These are phyloP conservation scores for Candida ipomoeae DNA, from an alignment of 805 yeast species.

Conservation along the genomic window DNA sequence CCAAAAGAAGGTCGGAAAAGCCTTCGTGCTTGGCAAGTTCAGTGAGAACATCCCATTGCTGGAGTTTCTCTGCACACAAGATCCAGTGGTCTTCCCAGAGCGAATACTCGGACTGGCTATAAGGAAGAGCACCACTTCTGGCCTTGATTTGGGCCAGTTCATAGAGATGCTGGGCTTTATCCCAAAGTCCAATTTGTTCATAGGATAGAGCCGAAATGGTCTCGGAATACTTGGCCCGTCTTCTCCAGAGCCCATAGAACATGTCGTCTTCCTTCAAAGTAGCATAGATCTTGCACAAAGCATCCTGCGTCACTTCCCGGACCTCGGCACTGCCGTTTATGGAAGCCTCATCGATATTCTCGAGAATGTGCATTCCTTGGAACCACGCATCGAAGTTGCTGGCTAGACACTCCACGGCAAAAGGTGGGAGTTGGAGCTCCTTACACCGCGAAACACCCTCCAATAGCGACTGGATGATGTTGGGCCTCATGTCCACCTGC, in stretches of 20 bases:
- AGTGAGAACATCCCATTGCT: conserved; percentile 96
- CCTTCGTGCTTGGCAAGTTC: conserved; percentile 98
- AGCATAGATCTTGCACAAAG: conserved; percentile 83
- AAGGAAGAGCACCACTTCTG: conserved; percentile 89
- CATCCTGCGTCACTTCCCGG: conserved; percentile 83
- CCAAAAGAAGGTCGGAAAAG: conserved; percentile 88
- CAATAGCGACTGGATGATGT: conserved; percentile 77
- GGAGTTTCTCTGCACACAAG: conserved; percentile 91
- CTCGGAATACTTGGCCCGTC: conserved; percentile 90
- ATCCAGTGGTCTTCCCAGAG: conserved; percentile 99
- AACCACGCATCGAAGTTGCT: conserved; percentile 88
- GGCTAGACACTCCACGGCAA: conserved; percentile 83
- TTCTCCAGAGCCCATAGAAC: conserved; percentile 97
- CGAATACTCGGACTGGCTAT: conserved; percentile 90
- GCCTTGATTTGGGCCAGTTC: conserved; percentile 97
- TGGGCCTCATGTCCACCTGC: conserved; percentile 81
- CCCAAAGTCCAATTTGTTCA: conserved; percentile 95
- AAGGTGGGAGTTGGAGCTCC: conserved; percentile 84
- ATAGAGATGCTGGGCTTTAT: conserved; percentile 85
- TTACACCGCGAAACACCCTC: conserved; percentile 79
- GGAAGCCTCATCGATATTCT: conserved; percentile 56
- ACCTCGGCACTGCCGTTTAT: conserved; percentile 67
- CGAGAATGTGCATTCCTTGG: conserved; percentile 79
- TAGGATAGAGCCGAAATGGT: conserved; percentile 89
- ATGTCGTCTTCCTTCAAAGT: conserved; percentile 89